Evolutionary conservation across 495 filamentous ascomycete species (phyloP), one percentile per base, ranked within the genome.

Genomic region (Podospora fimiseda): DNA sequence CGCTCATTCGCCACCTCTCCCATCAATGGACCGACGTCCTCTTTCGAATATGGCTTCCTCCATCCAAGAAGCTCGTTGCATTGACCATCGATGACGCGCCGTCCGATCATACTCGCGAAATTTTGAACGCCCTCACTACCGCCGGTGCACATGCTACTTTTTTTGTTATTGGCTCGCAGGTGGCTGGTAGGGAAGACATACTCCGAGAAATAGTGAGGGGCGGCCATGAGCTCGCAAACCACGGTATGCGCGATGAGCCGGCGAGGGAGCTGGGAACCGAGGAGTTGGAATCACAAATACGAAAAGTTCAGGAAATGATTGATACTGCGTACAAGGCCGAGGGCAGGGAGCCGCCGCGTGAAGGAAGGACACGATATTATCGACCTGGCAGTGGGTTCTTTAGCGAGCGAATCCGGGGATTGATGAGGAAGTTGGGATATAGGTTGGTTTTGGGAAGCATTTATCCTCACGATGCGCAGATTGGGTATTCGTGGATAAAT

Each of bases 51-150:
- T 69, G 75, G 8, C 67, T 77, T 9, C 66, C 67, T 1, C 72
- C 78, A 0, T 51, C 65, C 22, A 68, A 74, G 46, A 85, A 84
- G 52, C 60, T 89, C 6, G 75, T 93, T 13, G 89, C 87, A 1
- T 76, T 95, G 22, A 92, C 87, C 3, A 85, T 95, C 65, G 89
- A 94, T 70, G 89, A 94, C 69, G 84, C 79, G 16, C 89, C 89
- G 2, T 88, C 85, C 1, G 67, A 77, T 41, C 80, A 88, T 62
- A 95, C 90, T 1, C 53, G 60, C n/a, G 76, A 80, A 30, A 90
- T 96, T 37, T 72, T 90, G 37, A 68, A 78, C 23, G 63, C 86
- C 0, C 73, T 95, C 1, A 67, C 77, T 48, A 68, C 58, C 6
- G 59, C 81, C 59, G 66, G 73, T 39, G 86, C 81, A 14, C 76